Evolutionary conservation across 805 yeast genomes (phyloP), one percentile per base, ranked within the genome.

Genomic region (Candida maesae): DNA sequence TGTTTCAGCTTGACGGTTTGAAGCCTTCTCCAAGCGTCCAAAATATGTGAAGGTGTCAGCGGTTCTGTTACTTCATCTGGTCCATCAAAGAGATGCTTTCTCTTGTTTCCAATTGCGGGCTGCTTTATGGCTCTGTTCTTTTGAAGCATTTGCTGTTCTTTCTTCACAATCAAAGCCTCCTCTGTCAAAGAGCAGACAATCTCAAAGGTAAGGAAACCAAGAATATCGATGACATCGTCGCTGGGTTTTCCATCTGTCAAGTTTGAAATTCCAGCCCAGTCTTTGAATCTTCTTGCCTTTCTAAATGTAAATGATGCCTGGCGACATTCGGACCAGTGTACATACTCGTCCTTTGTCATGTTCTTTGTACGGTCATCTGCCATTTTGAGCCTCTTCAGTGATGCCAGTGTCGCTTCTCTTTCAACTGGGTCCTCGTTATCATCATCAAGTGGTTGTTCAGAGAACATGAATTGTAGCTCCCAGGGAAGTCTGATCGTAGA

Each of bases 301-400:
- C 97, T 74, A 56, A 89, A 93, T 1, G 99, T 93, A 61, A 93
- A 93, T 44, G 95, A 82, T 1, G 98, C 98, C 62, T 93, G 99
- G 47, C 99, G 77, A 64, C 99, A 93, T 58, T 93, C 99, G 11
- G 96, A 86, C 97, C 98, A 93, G 60, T 93, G 99, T 14, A 90
- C 99, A 56, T 93, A 93, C 59, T 93, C 99, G 55, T 93, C 96
- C 57, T 81, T 84, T 1, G 99, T 93, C 99, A 93, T 93, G 51
- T 83, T 76, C 49, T 72, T 78, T 0, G 99, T 93, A 47, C 99
- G 73, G 38, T 93, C 96, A 63, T 93, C 99, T 4, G 97, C 97
- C 63, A 78, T 81, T 55, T 89, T 88, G 50, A 93, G 72, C 43
- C 97, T 70, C 60, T 89, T 88, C 61, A 88, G 66, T n/a, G 95